phyloP scores from a whole-genome alignment of 2,329 filamentous ascomycete species.

The Metarhizium humberi region DNA sequence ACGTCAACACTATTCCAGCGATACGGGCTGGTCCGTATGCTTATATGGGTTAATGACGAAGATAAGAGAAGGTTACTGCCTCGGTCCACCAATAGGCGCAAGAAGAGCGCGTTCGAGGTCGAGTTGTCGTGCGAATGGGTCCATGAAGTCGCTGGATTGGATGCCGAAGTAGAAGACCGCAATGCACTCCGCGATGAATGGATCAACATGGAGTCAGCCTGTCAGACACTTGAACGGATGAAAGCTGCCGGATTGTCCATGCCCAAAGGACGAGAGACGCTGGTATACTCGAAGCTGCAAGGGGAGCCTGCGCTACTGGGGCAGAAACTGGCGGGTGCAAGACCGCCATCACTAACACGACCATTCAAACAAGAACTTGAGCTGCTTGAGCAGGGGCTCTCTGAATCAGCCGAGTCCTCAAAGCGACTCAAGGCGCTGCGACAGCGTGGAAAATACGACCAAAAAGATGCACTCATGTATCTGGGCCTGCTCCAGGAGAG shows the following conservation, averaged over 20 bases:
- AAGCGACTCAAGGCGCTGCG: slow-evolving; percentile 19
- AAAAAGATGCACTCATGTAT: slow-evolving; percentile 13
- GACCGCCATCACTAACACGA: slow-evolving; percentile 23
- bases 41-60: slow-evolving; percentile 59
- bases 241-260: slow-evolving; percentile 27
- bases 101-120: slow-evolving; percentile 46
- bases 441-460: slow-evolving; percentile 16
- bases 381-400: slow-evolving; percentile 23
- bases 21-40: slow-evolving; percentile 71
- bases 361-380: slow-evolving; percentile 33
- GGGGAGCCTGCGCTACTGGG: slow-evolving; percentile 14
- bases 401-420: slow-evolving; percentile 5
- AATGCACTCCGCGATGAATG: slow-evolving; percentile 32
- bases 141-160: slow-evolving; percentile 44
- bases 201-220: slow-evolving; percentile 38
- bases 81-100: slow-evolving; percentile 43
- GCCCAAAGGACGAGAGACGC: slow-evolving; percentile 34
- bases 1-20: slow-evolving; percentile 54
- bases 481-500: slow-evolving; percentile 24
- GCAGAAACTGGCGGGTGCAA: slow-evolving; percentile 19
- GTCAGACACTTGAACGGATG: slow-evolving; percentile 37
- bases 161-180: slow-evolving; percentile 19
- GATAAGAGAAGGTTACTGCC: slow-evolving; percentile 55
- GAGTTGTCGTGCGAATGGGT: slow-evolving; percentile 53
- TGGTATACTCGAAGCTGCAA: slow-evolving; percentile 14